Base-by-base conservation (phyloP, 2,329 filamentous ascomycete genomes). In the Aspergillus fructus region DNA sequence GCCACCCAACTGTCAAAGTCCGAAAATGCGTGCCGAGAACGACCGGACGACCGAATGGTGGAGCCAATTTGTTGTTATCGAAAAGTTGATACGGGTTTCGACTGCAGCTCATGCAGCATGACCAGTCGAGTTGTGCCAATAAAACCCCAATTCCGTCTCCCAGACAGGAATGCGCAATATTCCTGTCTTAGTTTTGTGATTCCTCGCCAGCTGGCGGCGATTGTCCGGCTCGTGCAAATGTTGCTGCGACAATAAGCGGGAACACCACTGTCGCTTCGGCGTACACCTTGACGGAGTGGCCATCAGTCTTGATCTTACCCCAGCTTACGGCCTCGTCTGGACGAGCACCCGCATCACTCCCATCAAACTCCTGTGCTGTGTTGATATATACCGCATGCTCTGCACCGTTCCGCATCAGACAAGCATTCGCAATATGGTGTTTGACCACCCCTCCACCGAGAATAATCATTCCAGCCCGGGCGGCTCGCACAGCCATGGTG, bases 351-450 rank as follows among this genome's bases (percentile, higher is more conserved):
- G 94, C 93, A 77, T 99, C 94, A 67, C 92, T 97, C 3, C 94
- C 94, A 72, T 99, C 94, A 71, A 97, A 99, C 73, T 99, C 94
- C 73, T 97, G 92, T 0, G 87, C 94, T 1, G 94, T 99, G 76
- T 99, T 99, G 75, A 99, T 91, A 73, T 96, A 99, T 1, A 99
- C 94, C 2, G 94, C 94, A 61, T 90, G 93, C 74, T 99, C 94
- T 15, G 94, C 94, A 2, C 94, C 94, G 68, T 99, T 99, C 49
- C 94, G 86, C 94, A 99, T 97, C 67, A 99, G 75, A 67, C 92
- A 96, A 2, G 94, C 94, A 73, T 99, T 99, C 51, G 94, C 93
- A 71, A 99, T 97, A 74, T 99, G 94, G 70, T 99, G 94, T 79
- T 99, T 99, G 68, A 99, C 84, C n/a, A 99, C 79, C 1, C 94